Base-by-base conservation (phyloP, 305 asterid species). In the Solanum chacoense region DNA sequence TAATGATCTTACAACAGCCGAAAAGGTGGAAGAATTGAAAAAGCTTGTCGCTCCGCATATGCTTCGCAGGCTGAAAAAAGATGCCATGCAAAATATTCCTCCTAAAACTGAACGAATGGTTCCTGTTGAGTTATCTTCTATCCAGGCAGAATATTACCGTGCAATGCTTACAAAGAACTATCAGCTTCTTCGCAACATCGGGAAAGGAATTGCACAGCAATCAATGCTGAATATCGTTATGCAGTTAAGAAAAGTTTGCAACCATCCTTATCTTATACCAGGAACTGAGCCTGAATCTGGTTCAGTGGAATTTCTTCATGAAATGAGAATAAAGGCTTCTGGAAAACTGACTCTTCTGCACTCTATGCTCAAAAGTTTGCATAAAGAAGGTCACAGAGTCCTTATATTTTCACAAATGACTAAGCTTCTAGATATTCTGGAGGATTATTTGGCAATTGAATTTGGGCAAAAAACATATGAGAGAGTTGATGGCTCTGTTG, bases 271-370 rank as follows among this genome's bases (percentile, higher is more conserved):
- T 93, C 98, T 98, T 85, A 96, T 98, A 31, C 98, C 96, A 16
- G 99, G 99, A 85, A 98, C 99, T 42, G 99, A 96, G 91, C 99
- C 99, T 85, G 99, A 96, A 88, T 92, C 95, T n/a, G 99, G 98
- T n/a, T 94, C 98, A 9, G 85, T 93, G 73, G 97, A 95, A 80
- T 96, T 96, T 92, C 98, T 98, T 84, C 99, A 98, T 71, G 99
- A 98, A 91, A 98, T 96, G 99, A 93, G 99, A 89, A 96, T 98
- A 89, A 98, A 96, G 92, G 99, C 99, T 91, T 98, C 99, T 34
- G 98, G 98, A 42, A 98, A 98, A 93, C 94, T 98, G 89, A 94
- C 99, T 79, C 93, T 98, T 88, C 94, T 98, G 91, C 99, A 98
- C 91, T 96, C 98, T 14, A 98, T 98, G 99, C 99, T 98, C 85